Base-by-base conservation (phyloP, 106 monocot genomes). In the Allium cepa region DNA sequence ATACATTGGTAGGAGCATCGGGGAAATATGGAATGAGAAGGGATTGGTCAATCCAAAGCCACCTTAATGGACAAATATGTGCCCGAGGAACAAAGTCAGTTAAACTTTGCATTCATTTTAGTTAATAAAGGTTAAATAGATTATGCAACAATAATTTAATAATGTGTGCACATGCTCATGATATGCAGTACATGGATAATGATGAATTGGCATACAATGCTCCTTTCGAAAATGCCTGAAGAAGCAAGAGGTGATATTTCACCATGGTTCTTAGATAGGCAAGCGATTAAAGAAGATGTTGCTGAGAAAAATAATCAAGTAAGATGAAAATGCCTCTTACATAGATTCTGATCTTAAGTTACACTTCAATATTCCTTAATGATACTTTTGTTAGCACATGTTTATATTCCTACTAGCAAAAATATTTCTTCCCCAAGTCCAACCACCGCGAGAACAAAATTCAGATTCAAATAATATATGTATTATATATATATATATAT, bases 1-100 rank as follows among this genome's bases (percentile, higher is more conserved):
- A 87, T 46, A 82, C 82, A 3, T 79, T 82, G 82, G 82, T 87
- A 4, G 86, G 60, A 27, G 67, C 76, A 17, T 79, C 86, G 2
- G 86, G 86, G 36, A 87, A 87, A 77, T 82, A 87, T 16, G 82
- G 82, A 3, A 81, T 82, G 86, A 53, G 81, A 11, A 71, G 86
- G 53, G 86, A 79, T 27, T 82, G 86, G 86, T 8, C 81, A 15
- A 76, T 86, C 49, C 70, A 61, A 49, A 73, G 57, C 50, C 73
- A 26, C 28, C 36, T 47, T 56, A 57, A 60, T 0, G 79, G 69
- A 16, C 61, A 27, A 10, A 46, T 73, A 12, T 79, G 62, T 26
- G 73, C 57, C 5, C 73, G 79, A 6, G 79, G 62, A 63, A 79
- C 79, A 11, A 79, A 72, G 79, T 16, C 62, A n/a, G 68, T n/a